Base-by-base conservation (phyloP, 148 eudicot genomes). In the Limonium bicolor region DNA sequence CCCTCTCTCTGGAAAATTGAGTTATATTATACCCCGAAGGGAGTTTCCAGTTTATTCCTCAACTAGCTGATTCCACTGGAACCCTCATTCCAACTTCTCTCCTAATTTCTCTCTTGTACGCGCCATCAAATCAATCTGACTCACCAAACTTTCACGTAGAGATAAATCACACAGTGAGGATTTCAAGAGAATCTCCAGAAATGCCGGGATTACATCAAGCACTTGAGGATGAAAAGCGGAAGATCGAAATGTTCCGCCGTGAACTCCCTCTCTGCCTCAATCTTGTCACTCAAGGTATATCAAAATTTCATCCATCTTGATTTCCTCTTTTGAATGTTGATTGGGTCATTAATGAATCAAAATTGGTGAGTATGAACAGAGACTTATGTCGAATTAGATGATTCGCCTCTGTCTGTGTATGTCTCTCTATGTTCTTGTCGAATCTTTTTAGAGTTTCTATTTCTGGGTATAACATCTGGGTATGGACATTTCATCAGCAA, bases 251-350 rank as follows among this genome's bases (percentile, higher is more conserved):
- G 32, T 83, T 88, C 41, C 73, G 69, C 25, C 78, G 97, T 6
- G 97, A 90, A 55, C 97, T 90, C 50, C 97, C 97, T 60, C 87
- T 84, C 36, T 90, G 82, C 48, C 65, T 90, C 3, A 73, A 88
- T 17, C 97, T 90, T 40, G 87, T 90, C 3, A 77, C 93, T 59
- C 93, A 73, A 80, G 87, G 97, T 88, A n/a, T n/a, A n/a, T n/a
- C n/a, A n/a, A n/a, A n/a, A n/a, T n/a, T n/a, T n/a, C n/a, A n/a
- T n/a, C n/a, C n/a, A n/a, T n/a, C n/a, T n/a, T n/a, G n/a, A n/a
- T n/a, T n/a, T n/a, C n/a, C n/a, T n/a, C n/a, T n/a, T n/a, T n/a
- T n/a, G n/a, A n/a, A n/a, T n/a, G n/a, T n/a, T n/a, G n/a, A n/a
- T n/a, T n/a, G n/a, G n/a, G n/a, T n/a, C n/a, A n/a, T n/a, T n/a